phyloP scores from a whole-genome alignment of 2,329 filamentous ascomycete species.

The Ceratocystis colombiana region DNA sequence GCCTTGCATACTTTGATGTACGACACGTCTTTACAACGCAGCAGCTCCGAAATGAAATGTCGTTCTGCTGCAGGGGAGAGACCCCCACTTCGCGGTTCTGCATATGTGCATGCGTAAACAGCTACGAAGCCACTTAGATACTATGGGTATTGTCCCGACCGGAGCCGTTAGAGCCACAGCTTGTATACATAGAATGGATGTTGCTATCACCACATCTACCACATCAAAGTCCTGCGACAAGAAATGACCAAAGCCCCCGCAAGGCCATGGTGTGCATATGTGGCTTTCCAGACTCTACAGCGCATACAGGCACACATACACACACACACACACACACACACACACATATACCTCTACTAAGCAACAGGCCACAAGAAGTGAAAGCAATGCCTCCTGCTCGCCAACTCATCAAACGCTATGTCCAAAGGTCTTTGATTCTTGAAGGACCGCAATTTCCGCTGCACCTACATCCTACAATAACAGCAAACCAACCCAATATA shows the following conservation, averaged over 20 bases:
- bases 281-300: background rate
- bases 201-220: background rate
- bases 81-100: background rate
- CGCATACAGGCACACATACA: background rate
- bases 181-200: background rate
- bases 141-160: background rate
- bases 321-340: background rate
- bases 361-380: background rate
- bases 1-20: background rate
- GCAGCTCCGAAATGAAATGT: background rate
- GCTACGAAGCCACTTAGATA: background rate
- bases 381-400: background rate
- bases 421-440: too few species aligned
- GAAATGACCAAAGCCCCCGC: background rate
- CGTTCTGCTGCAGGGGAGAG: background rate
- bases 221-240: background rate
- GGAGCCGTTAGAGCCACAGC: background rate
- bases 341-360: background rate
- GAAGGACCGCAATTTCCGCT: background rate
- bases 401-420: conserved; percentile 1
- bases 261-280: background rate
- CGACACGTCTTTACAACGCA: background rate
- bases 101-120: background rate
- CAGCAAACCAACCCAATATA: too few species aligned
- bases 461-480: background rate